These are phyloP conservation scores for Aspergillus leporis DNA, from an alignment of 495 filamentous ascomycete species.

Conservation along the genomic window DNA sequence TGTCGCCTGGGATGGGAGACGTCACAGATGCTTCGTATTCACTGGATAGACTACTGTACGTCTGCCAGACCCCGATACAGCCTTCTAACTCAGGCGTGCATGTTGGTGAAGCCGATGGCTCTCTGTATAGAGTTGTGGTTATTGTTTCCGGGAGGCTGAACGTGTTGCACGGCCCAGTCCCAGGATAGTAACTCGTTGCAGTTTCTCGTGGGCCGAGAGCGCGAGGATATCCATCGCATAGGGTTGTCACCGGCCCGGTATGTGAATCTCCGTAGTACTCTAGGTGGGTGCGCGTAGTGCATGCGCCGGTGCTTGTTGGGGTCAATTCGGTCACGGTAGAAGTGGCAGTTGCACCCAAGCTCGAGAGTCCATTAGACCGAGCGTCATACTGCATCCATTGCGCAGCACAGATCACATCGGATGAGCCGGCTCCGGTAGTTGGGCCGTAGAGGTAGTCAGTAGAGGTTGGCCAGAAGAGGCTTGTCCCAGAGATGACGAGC, in stretches of 20 bases:
- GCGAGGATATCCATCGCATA: slow-evolving; percentile 23
- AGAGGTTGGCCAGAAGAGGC: slow-evolving; percentile 32
- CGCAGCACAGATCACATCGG: slow-evolving; percentile 26
- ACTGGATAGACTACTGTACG: slow-evolving; percentile 18
- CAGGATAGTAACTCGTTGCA: slow-evolving; percentile 21
- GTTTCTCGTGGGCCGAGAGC: slow-evolving; percentile 25
- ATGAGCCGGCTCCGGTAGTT: slow-evolving; percentile 24
- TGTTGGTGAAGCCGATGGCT: slow-evolving; percentile 10
- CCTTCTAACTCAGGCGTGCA: slow-evolving; percentile 20
- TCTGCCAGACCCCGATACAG: slow-evolving; percentile 28
- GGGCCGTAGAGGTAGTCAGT: slow-evolving; percentile 31
- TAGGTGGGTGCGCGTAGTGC: slow-evolving; percentile 7
- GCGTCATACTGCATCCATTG: slow-evolving; percentile 23
- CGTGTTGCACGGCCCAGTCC: slow-evolving; percentile 22
- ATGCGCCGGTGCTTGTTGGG: slow-evolving; percentile 23
- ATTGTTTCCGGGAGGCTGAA: slow-evolving; percentile 8
- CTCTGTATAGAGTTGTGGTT: slow-evolving; percentile 15
- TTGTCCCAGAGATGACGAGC: slow-evolving; percentile 24
- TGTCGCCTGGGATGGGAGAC: slow-evolving; percentile 21
- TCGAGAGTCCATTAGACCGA: slow-evolving; percentile 14
- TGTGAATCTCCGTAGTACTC: slow-evolving; percentile 19
- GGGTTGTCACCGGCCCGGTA: slow-evolving; percentile 26
- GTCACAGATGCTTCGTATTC: slow-evolving; percentile 13
- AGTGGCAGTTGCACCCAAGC: slow-evolving; percentile 20
- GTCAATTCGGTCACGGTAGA: slow-evolving; percentile 13